Evolutionary conservation across 2,329 filamentous ascomycete genomes (phyloP).

Genomic region (Xylariales sp.): DNA sequence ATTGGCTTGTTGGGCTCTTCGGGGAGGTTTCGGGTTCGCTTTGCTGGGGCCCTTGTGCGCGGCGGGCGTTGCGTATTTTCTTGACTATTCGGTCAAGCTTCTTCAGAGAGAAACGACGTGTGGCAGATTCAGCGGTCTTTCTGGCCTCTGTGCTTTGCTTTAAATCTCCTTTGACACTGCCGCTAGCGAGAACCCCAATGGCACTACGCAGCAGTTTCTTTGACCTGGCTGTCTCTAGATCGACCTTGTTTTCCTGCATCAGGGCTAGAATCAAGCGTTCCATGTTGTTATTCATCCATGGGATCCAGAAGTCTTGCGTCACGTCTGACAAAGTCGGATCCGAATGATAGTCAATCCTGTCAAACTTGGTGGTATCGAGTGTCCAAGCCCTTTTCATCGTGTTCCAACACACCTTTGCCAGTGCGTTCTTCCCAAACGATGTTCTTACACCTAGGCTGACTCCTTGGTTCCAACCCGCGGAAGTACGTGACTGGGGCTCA

Average conservation of each 20-base stretch:
- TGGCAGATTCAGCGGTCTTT: neutral
- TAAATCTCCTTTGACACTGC: constrained; percentile 1
- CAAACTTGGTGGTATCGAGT: constrained; percentile 5
- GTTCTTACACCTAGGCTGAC: constrained; percentile 20
- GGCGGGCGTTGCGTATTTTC: no score
- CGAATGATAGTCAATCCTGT: neutral
- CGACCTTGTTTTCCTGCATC: neutral
- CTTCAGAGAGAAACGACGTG: neutral
- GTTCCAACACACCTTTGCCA: no score
- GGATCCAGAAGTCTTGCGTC: neutral
- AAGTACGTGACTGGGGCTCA: constrained; percentile 6
- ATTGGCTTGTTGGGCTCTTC: no score
- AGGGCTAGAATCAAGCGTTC: neutral
- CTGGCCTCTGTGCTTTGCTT: constrained; percentile 1
- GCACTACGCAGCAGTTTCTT: constrained; percentile 1
- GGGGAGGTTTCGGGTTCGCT: no score
- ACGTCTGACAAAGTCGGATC: neutral
- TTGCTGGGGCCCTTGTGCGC: no score
- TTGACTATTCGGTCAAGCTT: neutral
- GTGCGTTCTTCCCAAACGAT: constrained; percentile 18
- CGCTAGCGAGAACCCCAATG: constrained; percentile 1
- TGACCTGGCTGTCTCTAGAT: neutral
- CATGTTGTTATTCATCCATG: neutral
- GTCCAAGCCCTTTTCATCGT: constrained; percentile 3
- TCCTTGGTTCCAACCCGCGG: constrained; percentile 23